Base-by-base conservation (phyloP, 2,329 filamentous ascomycete species). In the Neonectria sp. region DNA sequence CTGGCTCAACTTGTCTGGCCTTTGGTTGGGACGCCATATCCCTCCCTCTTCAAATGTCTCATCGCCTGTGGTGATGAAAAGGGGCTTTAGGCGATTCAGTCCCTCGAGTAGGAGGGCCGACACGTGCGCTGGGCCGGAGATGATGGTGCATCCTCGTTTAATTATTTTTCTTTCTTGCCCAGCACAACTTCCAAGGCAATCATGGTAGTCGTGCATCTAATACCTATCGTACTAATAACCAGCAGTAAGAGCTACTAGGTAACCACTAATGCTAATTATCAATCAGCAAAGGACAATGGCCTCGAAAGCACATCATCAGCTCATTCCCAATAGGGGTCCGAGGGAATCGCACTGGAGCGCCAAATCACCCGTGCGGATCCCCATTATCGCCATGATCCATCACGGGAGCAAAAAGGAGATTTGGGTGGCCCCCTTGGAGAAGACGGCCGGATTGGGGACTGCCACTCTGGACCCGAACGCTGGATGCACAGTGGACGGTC, bases 341-440 rank as follows among this genome's bases (percentile, higher is more conserved):
- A 56, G 21, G 40, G 60, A 52, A 53, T 46, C 56, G 52, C 33
- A 53, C 64, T 57, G 25, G 45, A 37, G 51, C 58, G 61, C 48
- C 35, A 69, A 71, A 71, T 66, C 60, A 61, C 53, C 66, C 51
- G 31, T 65, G 65, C 69, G 69, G 69, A 67, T 70, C 68, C 66
- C 59, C 53, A 68, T 67, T 35, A 67, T 48, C 51, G 46, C 43
- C 25, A 61, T 71, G 67, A 71, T 68, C 43, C 31, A 64, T 70
- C 69, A 71, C 69, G 62, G 59, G 69, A 52, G 43, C 63, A 45
- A 29, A 63, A 67, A 64, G 5, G 60, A 64, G 65, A 69, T 68
- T 68, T 61, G 59, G 49, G 37, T 31, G 55, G 25, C 61, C 55
- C 61, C 51, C 13, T 24, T 31, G 45, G 43, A 49, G n/a, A 60